phyloP scores from a whole-genome alignment of 2,329 filamentous ascomycete species.

The Colletotrichum eremochloae region DNA sequence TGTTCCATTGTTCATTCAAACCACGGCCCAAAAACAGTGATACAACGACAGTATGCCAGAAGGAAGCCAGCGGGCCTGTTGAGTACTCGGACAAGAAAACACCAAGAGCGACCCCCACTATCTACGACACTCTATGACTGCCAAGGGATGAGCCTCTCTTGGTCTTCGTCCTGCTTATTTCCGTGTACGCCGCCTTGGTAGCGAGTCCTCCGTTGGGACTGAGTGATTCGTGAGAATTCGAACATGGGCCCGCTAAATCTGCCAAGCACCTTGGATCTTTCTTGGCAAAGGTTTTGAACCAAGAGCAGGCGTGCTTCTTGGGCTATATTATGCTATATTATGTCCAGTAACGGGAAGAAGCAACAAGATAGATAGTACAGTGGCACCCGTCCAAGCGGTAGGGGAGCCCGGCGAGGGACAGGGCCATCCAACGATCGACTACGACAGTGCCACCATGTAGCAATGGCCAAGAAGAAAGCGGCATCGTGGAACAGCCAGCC shows the following conservation, averaged over 20 bases:
- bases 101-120: not conserved
- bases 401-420: constrained; percentile 5
- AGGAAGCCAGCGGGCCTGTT: not conserved
- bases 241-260: constrained; percentile 3
- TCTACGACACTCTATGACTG: constrained; percentile 2
- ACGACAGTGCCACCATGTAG: constrained; percentile 15
- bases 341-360: not conserved
- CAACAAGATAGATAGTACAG: not conserved
- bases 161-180: not conserved
- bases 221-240: not conserved
- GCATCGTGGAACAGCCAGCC: constrained; percentile 3
- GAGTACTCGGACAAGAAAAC: not conserved
- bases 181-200: constrained; percentile 1
- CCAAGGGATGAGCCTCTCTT: constrained; percentile 38
- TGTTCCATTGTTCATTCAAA: not conserved
- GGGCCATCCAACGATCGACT: constrained; percentile 5
- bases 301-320: not conserved
- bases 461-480: not conserved
- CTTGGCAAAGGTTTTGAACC: constrained; percentile 9
- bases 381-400: not conserved
- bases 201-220: not conserved
- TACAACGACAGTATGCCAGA: not conserved
- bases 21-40: not conserved
- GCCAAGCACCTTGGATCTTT: constrained; percentile 9
- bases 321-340: not conserved